A percentile compares a stretch with the other conserved stretches of the same genome.
Conservation (phyloP, 2,329 filamentous ascomycete genomes). For the Cytospora schulzeri region DNA sequence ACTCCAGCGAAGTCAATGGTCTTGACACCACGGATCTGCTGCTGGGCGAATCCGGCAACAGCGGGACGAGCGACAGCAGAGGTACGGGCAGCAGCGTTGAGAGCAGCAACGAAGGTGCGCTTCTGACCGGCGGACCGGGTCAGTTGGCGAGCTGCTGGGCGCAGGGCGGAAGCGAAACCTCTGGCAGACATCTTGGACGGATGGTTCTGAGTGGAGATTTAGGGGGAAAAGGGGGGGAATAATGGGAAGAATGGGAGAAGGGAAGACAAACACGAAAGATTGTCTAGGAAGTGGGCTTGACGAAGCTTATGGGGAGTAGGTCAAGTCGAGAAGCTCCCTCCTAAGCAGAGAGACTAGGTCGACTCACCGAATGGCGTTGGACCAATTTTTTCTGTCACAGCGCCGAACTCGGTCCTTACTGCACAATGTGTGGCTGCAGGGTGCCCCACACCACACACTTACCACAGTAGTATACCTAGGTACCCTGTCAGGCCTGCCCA, state of each 20-base stretch:
- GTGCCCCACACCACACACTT: background rate
- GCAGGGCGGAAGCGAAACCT: constrained; percentile 69
- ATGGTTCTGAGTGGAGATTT: constrained; percentile 37
- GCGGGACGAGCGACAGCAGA: constrained; percentile 51
- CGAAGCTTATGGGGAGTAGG: constrained; percentile 12
- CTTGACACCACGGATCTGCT: constrained; percentile 88
- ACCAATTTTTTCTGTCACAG: constrained; percentile 25
- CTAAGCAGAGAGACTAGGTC: constrained; percentile 8
- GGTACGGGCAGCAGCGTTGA: constrained; percentile 54
- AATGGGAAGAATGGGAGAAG: constrained; percentile 33
- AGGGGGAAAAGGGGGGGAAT: constrained; percentile 33
- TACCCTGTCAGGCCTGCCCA: too few species aligned
- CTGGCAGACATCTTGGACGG: constrained; percentile 72
- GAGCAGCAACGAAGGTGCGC: constrained; percentile 64
- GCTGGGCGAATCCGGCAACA: constrained; percentile 48
- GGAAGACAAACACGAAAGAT: constrained; percentile 26
- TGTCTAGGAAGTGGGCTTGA: constrained; percentile 7
- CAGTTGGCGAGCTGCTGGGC: constrained; percentile 66
- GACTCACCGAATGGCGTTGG: constrained; percentile 27
- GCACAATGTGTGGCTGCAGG: background rate
- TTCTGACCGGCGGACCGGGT: constrained; percentile 61
- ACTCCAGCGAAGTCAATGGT: constrained; percentile 97
- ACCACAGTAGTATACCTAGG: too few species aligned
- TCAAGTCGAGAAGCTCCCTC: background rate
- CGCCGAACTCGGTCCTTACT: constrained; percentile 13